Evolutionary conservation across 257 asterid species (phyloP).

Genomic region (Solanum corneliomulleri): DNA sequence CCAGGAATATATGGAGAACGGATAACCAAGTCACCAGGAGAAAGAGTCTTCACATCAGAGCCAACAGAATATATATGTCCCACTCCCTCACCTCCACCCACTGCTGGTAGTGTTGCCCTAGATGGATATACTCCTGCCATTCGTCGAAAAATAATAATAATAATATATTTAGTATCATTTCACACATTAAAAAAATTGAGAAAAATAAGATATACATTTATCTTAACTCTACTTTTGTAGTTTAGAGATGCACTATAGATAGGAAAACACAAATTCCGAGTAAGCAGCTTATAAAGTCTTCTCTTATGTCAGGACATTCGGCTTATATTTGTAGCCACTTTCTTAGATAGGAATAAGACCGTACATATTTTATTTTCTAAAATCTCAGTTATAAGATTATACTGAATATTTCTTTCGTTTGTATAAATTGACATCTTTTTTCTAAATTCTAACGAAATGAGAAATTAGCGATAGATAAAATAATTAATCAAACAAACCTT

Average conservation of each 20-base stretch:
- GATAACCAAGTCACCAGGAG: constrained; percentile 79
- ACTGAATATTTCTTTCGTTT: not conserved
- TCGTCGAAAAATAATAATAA: not conserved
- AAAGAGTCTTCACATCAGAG: constrained; percentile 49
- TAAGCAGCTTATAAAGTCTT: not conserved
- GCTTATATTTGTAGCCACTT: too few relatives aligned
- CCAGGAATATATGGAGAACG: constrained; percentile 74
- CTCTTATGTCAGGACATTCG: too few relatives aligned
- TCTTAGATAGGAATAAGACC: not conserved
- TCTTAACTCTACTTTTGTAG: not conserved
- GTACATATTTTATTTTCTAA: not conserved
- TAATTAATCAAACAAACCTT: constrained; percentile 25
- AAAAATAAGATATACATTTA: not conserved
- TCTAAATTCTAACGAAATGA: not conserved
- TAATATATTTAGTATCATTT: not conserved
- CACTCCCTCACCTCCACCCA: constrained; percentile 94
- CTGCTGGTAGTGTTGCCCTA: constrained; percentile 71
- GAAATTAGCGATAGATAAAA: too few relatives aligned
- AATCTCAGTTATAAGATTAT: too few relatives aligned
- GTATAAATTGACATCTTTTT: not conserved
- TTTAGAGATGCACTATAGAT: not conserved
- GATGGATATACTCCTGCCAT: constrained; percentile 77
- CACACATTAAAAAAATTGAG: not conserved
- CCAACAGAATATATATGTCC: constrained; percentile 77
- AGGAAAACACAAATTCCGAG: not conserved